Conservation (phyloP, 768 basidiomycete genomes). For the Antrodiella citrinella region DNA sequence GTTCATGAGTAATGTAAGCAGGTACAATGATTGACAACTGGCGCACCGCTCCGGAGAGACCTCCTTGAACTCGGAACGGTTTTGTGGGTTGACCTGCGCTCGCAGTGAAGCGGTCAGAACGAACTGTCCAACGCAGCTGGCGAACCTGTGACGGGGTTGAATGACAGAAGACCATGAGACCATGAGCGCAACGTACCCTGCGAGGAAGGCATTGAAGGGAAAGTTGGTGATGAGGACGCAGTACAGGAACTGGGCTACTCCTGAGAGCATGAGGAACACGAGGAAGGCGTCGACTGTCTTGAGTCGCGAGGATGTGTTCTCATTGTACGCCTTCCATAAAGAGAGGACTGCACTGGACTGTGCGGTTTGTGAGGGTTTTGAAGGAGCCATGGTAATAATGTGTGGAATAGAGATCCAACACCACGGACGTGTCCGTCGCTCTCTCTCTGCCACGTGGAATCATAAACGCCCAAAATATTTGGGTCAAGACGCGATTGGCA, state of each 20-base stretch:
- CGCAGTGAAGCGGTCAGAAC: constrained; percentile 89
- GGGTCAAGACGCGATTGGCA: background rate
- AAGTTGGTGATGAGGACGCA: constrained; percentile 87
- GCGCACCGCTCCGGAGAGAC: constrained; percentile 89
- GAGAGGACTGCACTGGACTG: constrained; percentile 35
- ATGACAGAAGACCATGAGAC: background rate
- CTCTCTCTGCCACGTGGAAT: constrained; percentile 17
- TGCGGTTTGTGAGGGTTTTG: constrained; percentile 23
- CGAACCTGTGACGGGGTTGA: constrained; percentile 54
- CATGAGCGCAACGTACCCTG: constrained; percentile 57
- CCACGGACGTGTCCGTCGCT: too few species aligned
- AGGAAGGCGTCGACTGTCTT: constrained; percentile 94
- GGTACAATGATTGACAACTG: background rate
- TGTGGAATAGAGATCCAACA: constrained; percentile 4
- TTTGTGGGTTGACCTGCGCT: constrained; percentile 85
- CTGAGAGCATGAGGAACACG: constrained; percentile 85
- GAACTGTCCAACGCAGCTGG: constrained; percentile 93
- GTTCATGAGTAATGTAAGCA: constrained; percentile 5
- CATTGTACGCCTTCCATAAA: constrained; percentile 71
- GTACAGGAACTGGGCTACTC: constrained; percentile 85
- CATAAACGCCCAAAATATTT: background rate
- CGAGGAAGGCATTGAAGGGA: constrained; percentile 96
- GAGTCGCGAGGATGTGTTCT: constrained; percentile 72
- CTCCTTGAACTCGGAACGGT: constrained; percentile 75
- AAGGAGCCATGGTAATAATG: constrained; percentile 34